Evolutionary conservation across 345 rosid species (phyloP).

Genomic region (Durio zibethinus): DNA sequence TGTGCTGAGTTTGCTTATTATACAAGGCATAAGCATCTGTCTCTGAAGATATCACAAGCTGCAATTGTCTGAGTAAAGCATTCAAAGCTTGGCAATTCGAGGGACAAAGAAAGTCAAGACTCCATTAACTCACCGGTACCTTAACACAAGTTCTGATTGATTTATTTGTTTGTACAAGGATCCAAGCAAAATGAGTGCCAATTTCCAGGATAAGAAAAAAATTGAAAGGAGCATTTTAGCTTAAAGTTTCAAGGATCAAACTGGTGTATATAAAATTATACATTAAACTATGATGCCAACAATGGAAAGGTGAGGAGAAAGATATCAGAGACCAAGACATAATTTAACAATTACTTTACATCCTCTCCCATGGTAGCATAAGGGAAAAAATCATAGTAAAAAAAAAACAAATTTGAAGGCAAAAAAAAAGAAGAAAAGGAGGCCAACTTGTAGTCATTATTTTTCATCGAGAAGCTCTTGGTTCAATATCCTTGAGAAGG

Average conservation of each 20-base stretch:
- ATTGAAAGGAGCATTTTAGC: not conserved
- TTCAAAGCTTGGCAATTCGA: not conserved
- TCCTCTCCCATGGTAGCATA: slow-evolving; percentile 19
- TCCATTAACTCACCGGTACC: not conserved
- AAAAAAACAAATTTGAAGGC: slow-evolving; percentile 1
- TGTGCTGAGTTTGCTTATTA: not conserved
- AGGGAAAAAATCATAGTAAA: slow-evolving; percentile 20
- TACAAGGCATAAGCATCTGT: not conserved
- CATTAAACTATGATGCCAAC: slow-evolving; percentile 25
- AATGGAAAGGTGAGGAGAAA: slow-evolving; percentile 13
- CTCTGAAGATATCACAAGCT: not conserved
- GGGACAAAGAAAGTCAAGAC: not conserved
- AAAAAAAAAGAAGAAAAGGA: not conserved
- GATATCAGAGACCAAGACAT: slow-evolving; percentile 18
- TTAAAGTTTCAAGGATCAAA: slow-evolving; percentile 20
- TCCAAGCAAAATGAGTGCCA: not conserved
- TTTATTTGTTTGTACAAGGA: not conserved
- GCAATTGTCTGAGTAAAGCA: not conserved
- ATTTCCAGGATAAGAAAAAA: not conserved
- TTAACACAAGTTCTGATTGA: not conserved
- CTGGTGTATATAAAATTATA: slow-evolving; percentile 13
- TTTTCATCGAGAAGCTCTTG: slow-evolving; percentile 39
- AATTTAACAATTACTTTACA: slow-evolving; percentile 29
- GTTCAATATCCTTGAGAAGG: slow-evolving; percentile 92
- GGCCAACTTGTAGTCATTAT: slow-evolving; percentile 15